These are phyloP conservation scores for Schizophyllum commune DNA, from an alignment of 1,284 basidiomycete species.

Conservation along the genomic window DNA sequence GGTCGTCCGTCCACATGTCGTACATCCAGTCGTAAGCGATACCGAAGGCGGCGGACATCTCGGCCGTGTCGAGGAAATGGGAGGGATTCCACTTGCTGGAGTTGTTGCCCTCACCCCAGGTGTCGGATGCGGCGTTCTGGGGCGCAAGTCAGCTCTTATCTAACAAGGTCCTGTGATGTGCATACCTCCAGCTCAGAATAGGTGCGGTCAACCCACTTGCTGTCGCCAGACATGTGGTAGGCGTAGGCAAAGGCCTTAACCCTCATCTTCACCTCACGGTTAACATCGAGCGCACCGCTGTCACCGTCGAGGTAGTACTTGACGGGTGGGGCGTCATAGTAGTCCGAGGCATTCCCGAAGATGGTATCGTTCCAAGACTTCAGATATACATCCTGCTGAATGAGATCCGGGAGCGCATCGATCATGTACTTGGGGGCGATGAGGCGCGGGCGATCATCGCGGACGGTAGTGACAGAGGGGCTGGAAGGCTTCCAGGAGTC, in stretches of 20 bases:
- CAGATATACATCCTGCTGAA: conserved; percentile 82
- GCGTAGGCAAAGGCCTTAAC: conserved; percentile 93
- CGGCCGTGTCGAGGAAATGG: conserved; percentile 94
- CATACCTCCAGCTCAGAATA: conserved; percentile 78
- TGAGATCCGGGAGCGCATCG: conserved; percentile 76
- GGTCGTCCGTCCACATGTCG: conserved; percentile 72
- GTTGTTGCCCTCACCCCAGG: conserved; percentile 48
- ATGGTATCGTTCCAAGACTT: conserved; percentile 88
- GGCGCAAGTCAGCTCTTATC: conserved; percentile 5
- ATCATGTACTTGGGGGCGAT: conserved; percentile 92
- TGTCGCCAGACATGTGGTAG: conserved; percentile 87
- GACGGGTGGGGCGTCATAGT: conserved; percentile 54
- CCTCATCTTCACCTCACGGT: conserved; percentile 84
- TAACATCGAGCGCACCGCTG: conserved; percentile 91
- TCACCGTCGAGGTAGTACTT: conserved; percentile 73
- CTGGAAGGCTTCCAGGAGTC: conserved; percentile 66
- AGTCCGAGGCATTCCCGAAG: conserved; percentile 80
- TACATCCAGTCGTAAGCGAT: conserved; percentile 97
- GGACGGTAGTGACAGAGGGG: conserved; percentile 51
- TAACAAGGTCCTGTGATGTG: background rate
- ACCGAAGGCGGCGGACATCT: conserved; percentile 81
- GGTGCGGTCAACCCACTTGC: conserved; percentile 78
- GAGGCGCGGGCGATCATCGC: conserved; percentile 82
- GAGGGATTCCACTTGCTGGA: conserved; percentile 71
- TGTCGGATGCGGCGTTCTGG: conserved; percentile 11